Percentiles rank a stretch among this genome's conserved stretches.
Evolutionary conservation across 2,329 filamentous ascomycete genomes (phyloP).

Genomic region (Harringtonia aguacate): DNA sequence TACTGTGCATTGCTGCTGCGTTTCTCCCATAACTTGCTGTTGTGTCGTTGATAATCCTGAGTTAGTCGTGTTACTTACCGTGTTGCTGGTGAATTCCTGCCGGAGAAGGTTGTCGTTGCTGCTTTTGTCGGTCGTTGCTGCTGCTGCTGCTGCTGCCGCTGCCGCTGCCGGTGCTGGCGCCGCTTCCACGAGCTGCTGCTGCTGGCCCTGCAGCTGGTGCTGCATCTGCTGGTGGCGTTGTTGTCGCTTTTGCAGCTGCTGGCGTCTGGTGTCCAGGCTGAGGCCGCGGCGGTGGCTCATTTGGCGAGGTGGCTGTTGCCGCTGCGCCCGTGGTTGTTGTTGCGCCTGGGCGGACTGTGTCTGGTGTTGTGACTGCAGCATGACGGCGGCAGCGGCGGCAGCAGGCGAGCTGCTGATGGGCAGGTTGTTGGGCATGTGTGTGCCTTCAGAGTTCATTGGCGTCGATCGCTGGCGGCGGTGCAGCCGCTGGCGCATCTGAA

Average conservation of each 20-base stretch:
- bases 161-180: constrained; percentile 8
- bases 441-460: constrained; percentile 61
- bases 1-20: constrained; percentile 78
- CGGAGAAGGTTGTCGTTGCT: constrained; percentile 15
- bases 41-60: constrained; percentile 46
- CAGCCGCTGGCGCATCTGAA: constrained; percentile 62
- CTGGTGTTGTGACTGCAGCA: constrained; percentile 3
- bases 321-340: constrained; percentile 17
- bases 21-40: constrained; percentile 75
- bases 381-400: not conserved
- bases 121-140: constrained; percentile 1
- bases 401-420: constrained; percentile 29
- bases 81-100: constrained; percentile 34
- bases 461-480: constrained; percentile 86
- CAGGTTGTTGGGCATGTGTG: constrained; percentile 48
- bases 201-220: constrained; percentile 19
- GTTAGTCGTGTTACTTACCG: constrained; percentile 44
- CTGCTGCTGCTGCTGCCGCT: constrained; percentile 13
- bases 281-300: constrained; percentile 68
- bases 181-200: constrained; percentile 13
- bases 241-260: constrained; percentile 31
- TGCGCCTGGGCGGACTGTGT: constrained; percentile 1
- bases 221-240: constrained; percentile 11
- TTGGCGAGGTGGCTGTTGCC: constrained; percentile 25
- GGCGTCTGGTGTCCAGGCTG: constrained; percentile 66